phyloP scores from a whole-genome alignment of 1,284 basidiomycete genomes.

The Rhodofomes roseus region DNA sequence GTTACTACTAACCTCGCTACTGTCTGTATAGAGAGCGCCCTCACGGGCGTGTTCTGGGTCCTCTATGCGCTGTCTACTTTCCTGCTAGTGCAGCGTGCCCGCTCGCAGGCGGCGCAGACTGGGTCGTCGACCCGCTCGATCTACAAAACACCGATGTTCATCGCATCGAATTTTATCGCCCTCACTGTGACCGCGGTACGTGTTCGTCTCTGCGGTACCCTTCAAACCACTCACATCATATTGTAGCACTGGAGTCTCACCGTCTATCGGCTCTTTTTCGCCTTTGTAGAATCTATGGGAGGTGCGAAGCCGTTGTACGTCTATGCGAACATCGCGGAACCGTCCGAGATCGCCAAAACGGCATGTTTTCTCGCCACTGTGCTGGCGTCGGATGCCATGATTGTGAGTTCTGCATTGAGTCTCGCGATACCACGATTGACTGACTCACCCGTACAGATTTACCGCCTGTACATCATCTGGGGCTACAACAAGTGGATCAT shows the following conservation, averaged over 20 bases:
- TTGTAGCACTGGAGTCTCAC: slow-evolving; percentile 4
- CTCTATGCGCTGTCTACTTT: neutral
- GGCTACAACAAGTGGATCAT: slow-evolving; percentile 1
- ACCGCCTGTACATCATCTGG: slow-evolving; percentile 7
- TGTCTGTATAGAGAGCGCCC: slow-evolving; percentile 3
- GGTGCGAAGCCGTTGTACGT: neutral
- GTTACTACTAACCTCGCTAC: slow-evolving; percentile 4
- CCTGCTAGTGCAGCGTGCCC: neutral
- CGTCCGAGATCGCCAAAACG: slow-evolving; percentile 1
- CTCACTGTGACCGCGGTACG: slow-evolving; percentile 1
- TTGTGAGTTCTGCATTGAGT: neutral
- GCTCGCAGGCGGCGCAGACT: neutral
- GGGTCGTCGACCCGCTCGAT: neutral
- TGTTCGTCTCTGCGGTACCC: neutral
- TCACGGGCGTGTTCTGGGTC: slow-evolving; percentile 1
- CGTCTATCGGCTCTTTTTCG: neutral
- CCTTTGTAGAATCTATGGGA: neutral
- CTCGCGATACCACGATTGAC: too few species aligned
- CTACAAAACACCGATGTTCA: neutral
- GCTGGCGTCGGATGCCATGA: slow-evolving; percentile 5
- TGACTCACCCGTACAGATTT: neutral
- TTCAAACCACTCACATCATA: neutral
- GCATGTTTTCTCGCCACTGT: neutral
- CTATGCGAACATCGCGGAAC: neutral
- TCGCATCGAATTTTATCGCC: neutral